Evolutionary conservation across 2,329 filamentous ascomycete species (phyloP), one percentile per base, ranked within the genome.

Genomic region (Tolypocladium inflatum): DNA sequence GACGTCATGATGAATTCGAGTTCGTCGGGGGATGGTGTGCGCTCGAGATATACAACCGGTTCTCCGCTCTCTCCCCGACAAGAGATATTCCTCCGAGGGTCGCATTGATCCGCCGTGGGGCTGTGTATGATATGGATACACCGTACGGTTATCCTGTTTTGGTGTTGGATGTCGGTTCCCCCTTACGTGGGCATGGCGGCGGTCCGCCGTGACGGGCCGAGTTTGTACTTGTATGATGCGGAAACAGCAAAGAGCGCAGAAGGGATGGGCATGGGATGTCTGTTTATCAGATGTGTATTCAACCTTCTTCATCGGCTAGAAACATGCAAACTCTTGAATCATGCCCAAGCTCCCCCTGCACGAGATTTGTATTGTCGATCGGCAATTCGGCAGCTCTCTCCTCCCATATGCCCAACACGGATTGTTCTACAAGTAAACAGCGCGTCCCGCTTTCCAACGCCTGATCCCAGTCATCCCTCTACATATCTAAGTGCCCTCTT

Each of bases 361-460:
- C 4, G 30, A 17, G 43, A 13, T n/a, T 33, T 37, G 30, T 19
- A n/a, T 37, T 30, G 19, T 37, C 48, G 19, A 21, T 35, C 26
- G 3, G 30, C 45, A 19, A 9, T 10, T 19, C 26, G 23, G 23
- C 45, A 26, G 23, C 45, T 19, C 13, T n/a, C 21, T 3, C 17
- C 21, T 39, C 30, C 30, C 19, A 21, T 23, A n/a, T 19, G 48
- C 30, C 19, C 30, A 21, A 35, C 30, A 37, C 2, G 48, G 48
- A 52, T 52, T 52, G 48, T 37, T 52, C 48, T 35, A 21, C 13
- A 39, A 50, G 55, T 30, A 45, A 56, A n/a, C 52, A 54, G 43
- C 54, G 42, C 42, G 38, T 43, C 42, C 58, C 53, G 30, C 51
- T 61, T 62, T 60, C 58, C 61, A 63, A 62, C 58, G 60, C 60